These are phyloP conservation scores for Aspergillus ustus DNA, from an alignment of 2,329 filamentous ascomycete species.

Conservation along the genomic window DNA sequence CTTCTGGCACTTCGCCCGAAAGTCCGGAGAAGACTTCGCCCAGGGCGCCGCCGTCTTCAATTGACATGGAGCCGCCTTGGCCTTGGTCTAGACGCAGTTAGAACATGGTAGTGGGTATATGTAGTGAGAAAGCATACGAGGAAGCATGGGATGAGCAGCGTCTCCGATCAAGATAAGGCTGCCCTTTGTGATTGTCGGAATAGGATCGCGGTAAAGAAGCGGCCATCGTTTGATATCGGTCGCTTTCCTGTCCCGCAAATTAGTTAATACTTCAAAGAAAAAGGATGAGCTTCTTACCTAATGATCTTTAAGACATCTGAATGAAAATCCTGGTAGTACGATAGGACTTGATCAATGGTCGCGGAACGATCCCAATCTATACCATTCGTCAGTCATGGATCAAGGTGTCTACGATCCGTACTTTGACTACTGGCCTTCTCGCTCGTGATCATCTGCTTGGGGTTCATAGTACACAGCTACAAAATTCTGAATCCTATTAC, in stretches of 20 bases:
- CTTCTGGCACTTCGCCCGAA: background rate
- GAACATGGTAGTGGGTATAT: background rate
- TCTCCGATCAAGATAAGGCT: constrained; percentile 38
- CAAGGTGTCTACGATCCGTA: background rate
- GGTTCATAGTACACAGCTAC: constrained; percentile 29
- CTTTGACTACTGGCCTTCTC: constrained; percentile 6
- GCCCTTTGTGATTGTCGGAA: constrained; percentile 30
- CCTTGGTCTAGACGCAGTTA: constrained; percentile 18
- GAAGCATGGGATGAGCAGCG: constrained; percentile 36
- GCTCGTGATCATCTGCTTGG: background rate
- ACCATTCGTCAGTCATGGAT: background rate
- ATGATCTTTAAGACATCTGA: constrained; percentile 1
- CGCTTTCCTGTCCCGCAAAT: constrained; percentile 23
- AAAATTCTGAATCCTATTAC: constrained; percentile 35
- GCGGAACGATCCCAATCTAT: constrained; percentile 19
- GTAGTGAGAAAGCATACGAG: background rate
- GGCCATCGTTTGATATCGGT: constrained; percentile 28
- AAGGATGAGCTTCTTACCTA: background rate
- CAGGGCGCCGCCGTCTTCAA: constrained; percentile 40
- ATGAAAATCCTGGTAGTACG: constrained; percentile 11
- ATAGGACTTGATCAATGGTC: constrained; percentile 5
- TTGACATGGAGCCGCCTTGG: constrained; percentile 40
- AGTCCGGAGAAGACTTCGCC: constrained; percentile 2
- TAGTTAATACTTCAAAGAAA: background rate
- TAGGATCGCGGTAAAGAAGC: constrained; percentile 32